Percentiles rank a stretch among this genome's conserved stretches.
These are phyloP conservation scores for Tetradesmus lagerheimii DNA, from an alignment of 139 green algal genomes.

Conservation along the genomic window DNA sequence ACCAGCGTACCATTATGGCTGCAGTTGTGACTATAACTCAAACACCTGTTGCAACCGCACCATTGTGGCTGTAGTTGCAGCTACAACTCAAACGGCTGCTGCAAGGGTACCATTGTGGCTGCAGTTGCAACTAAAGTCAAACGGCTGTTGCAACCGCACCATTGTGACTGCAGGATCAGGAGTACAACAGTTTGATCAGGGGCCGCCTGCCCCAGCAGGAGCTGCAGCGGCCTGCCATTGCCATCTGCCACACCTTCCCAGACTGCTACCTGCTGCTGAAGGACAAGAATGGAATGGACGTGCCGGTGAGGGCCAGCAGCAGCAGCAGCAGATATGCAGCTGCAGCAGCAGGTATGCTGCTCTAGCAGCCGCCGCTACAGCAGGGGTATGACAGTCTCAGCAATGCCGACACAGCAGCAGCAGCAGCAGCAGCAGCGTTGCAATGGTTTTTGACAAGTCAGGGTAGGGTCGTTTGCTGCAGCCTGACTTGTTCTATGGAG, in stretches of 20 bases:
- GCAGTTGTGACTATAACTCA: background rate
- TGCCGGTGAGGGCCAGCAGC: background rate
- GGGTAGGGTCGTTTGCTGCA: no score
- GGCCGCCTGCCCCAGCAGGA: background rate
- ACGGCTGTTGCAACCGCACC: no score
- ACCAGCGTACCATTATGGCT: background rate
- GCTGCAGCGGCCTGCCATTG: constrained; percentile 40
- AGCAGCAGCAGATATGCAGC: background rate
- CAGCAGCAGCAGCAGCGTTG: background rate
- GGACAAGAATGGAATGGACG: constrained; percentile 18
- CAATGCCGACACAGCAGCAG: no score
- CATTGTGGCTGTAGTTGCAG: background rate
- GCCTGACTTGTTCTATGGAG: no score
- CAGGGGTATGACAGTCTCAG: no score
- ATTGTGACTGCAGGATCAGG: constrained; percentile 1
- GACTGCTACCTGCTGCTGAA: constrained; percentile 14
- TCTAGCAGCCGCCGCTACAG: background rate
- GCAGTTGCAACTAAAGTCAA: background rate
- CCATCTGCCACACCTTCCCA: constrained; percentile 50
- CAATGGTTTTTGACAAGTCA: no score
- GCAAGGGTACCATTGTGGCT: background rate
- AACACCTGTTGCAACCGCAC: no score
- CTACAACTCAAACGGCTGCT: no score
- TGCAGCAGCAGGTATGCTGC: background rate
- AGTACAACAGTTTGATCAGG: constrained; percentile 11